Percentiles rank a stretch among this genome's conserved stretches.
These are phyloP conservation scores for Penicillium argentinense DNA, from an alignment of 495 filamentous ascomycete genomes.

Conservation along the genomic window DNA sequence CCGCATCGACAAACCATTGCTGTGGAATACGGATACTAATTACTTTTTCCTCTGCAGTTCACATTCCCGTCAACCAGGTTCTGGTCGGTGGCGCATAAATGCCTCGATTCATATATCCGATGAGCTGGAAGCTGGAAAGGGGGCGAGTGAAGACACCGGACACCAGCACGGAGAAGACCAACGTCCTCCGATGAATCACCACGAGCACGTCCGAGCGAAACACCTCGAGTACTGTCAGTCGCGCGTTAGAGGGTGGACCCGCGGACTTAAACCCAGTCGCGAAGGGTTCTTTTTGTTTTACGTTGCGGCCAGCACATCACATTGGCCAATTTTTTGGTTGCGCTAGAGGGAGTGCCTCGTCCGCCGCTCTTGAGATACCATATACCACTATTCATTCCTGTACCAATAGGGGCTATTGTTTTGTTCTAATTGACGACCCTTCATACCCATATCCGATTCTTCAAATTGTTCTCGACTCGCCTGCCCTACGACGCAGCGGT, in stretches of 20 bases:
- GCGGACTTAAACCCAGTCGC: too few species aligned
- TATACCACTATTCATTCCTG: slow-evolving; percentile 20
- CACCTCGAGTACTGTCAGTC: too few species aligned
- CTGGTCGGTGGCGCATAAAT: slow-evolving; percentile 68
- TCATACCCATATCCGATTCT: neutral
- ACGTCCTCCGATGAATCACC: neutral
- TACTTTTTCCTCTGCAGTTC: slow-evolving; percentile 49
- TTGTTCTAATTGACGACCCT: slow-evolving; percentile 22
- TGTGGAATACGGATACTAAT: neutral
- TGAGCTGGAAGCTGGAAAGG: slow-evolving; percentile 1
- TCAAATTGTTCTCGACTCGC: neutral
- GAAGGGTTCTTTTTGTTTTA: slow-evolving; percentile 12
- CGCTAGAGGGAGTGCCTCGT: slow-evolving; percentile 20
- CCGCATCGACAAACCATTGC: neutral
- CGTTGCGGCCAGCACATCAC: slow-evolving; percentile 3
- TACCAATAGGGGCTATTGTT: slow-evolving; percentile 25
- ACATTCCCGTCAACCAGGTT: slow-evolving; percentile 84
- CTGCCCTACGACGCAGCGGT: too few species aligned
- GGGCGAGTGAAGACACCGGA: slow-evolving; percentile 1
- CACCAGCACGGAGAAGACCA: neutral
- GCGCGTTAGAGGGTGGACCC: too few species aligned
- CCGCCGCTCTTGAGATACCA: slow-evolving; percentile 31
- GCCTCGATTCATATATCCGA: neutral
- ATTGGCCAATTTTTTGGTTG: slow-evolving; percentile 22
- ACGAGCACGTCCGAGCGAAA: too few species aligned